Conservation (phyloP, 495 filamentous ascomycete genomes). For the Penicillium samsonianum region DNA sequence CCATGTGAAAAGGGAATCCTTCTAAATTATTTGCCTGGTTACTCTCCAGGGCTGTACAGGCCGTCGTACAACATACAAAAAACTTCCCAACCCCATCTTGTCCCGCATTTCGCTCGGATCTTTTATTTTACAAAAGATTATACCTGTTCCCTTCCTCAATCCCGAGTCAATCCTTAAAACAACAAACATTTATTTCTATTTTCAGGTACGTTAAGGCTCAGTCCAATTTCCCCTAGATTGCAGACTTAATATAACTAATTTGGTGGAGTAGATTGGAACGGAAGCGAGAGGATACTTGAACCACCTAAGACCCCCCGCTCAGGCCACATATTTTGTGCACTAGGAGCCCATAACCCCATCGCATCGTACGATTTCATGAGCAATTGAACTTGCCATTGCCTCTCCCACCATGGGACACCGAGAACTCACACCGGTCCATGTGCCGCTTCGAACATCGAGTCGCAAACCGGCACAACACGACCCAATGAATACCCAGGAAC, state of each 20-base stretch:
- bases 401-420: constrained; percentile 22
- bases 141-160: neutral
- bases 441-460: constrained; percentile 38
- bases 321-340: neutral
- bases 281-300: constrained; percentile 6
- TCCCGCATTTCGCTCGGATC: neutral
- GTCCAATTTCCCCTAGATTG: neutral
- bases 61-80: constrained; percentile 14
- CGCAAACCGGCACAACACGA: constrained; percentile 21
- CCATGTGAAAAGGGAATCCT: constrained; percentile 4
- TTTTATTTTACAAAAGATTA: neutral
- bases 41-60: too few species aligned
- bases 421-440: constrained; percentile 27
- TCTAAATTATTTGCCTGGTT: neutral
- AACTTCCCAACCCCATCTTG: constrained; percentile 7
- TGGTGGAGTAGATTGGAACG: constrained; percentile 12
- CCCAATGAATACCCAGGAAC: constrained; percentile 24
- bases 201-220: neutral
- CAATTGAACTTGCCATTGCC: neutral
- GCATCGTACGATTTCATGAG: constrained; percentile 8
- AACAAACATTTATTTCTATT: neutral
- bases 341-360: neutral
- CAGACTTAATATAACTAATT: neutral
- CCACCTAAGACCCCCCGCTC: constrained; percentile 1
- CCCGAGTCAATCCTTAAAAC: neutral